Evolutionary conservation across 2,329 filamentous ascomycete species (phyloP).

Genomic region (Coleophoma eucalyptorum): DNA sequence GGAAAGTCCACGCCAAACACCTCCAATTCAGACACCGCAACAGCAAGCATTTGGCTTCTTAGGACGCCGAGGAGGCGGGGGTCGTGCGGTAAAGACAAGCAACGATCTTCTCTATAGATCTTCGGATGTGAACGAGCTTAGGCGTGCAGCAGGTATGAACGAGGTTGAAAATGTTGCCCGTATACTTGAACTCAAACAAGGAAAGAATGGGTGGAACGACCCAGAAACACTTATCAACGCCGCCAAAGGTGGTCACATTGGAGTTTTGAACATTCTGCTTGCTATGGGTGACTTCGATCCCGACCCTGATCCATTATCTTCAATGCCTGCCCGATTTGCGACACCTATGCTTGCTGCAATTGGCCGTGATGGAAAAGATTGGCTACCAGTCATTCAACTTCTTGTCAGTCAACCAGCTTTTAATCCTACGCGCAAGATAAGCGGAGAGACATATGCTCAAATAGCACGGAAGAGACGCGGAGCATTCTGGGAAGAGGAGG

Average conservation of each 20-base stretch:
- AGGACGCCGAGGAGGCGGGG: constrained; percentile 47
- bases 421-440: constrained; percentile 73
- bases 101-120: constrained; percentile 62
- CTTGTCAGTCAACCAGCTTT: constrained; percentile 74
- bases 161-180: constrained; percentile 59
- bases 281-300: constrained; percentile 50
- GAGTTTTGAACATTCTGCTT: constrained; percentile 34
- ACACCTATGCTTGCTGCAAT: constrained; percentile 95
- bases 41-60: constrained; percentile 15
- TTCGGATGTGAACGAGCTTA: constrained; percentile 54
- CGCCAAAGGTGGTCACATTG: constrained; percentile 85
- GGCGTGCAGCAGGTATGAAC: constrained; percentile 55
- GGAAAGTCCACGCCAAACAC: constrained; percentile 56
- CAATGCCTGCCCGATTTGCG: constrained; percentile 62
- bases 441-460: constrained; percentile 81
- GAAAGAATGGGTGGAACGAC: constrained; percentile 56
- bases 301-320: constrained; percentile 63
- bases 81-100: constrained; percentile 57
- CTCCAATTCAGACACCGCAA: constrained; percentile 30
- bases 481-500: constrained; percentile 87
- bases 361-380: constrained; percentile 68
- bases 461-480: constrained; percentile 79
- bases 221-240: constrained; percentile 87
- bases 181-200: constrained; percentile 53
- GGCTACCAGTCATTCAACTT: constrained; percentile 79